Base-by-base conservation (phyloP, 2,329 filamentous ascomycete species). In the Lojkania enalia region DNA sequence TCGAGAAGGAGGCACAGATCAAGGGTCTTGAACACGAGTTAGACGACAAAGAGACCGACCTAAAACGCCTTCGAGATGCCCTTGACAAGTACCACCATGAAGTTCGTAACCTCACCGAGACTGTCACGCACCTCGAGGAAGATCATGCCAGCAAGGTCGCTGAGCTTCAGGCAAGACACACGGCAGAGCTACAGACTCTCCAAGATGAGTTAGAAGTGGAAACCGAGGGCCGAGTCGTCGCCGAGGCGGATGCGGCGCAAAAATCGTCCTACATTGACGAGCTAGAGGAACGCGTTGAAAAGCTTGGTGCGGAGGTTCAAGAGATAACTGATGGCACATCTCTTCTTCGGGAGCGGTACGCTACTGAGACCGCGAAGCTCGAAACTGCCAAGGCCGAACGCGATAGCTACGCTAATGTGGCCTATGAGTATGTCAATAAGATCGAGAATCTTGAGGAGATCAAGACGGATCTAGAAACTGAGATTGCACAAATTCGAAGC, bases 41-140 rank as follows among this genome's bases (percentile, higher is more conserved):
- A 19, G 51, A 57, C 3, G 62, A 72, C 15, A 65, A 70, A 27
- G 62, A 70, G n/a, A 61, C 50, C 6, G 61, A 57, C 18, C 46
- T 72, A 11, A 61, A 67, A 15, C 68, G 64, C 18, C 60, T 76
- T n/a, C 63, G 62, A 6, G 49, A 58, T 13, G 67, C 69, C 7
- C 53, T 77, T 23, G 61, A 72, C 12, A 58, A 58, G 11, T 76
- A 74, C 49, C 67, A 64, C 20, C 47, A 51, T 7, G 71, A 76
- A 21, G 66, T 74, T 38, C 54, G 63, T 16, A 58, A 61, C 12
- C 56, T 74, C 25, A 66, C 67, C 3, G 46, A 53, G 14, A 64
- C 73, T 5, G 67, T 75, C 29, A 63, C 56, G 2, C 55, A 54
- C 3, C 69, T 74, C 48, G 73, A 77, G 50, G 48, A 64, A 11